Evolutionary conservation across 1,284 basidiomycete species (phyloP).

Genomic region (Marasmius sp.): DNA sequence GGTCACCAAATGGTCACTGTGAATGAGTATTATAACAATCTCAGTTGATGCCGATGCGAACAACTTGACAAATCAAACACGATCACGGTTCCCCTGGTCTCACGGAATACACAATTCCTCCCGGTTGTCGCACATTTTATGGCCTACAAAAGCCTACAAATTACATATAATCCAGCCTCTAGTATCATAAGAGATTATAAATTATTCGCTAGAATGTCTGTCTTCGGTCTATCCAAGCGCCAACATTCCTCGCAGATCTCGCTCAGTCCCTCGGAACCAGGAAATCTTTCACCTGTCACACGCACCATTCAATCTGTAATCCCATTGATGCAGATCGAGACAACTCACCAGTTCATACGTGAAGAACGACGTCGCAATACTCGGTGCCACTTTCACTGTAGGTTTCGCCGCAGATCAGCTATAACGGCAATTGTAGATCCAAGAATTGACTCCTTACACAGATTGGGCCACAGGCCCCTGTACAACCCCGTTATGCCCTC

Average conservation of each 20-base stretch:
- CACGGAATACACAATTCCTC: no score
- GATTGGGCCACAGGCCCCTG: conserved; percentile 89
- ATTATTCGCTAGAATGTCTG: background rate
- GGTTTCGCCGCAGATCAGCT: conserved; percentile 13
- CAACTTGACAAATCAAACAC: no score
- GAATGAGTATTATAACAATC: no score
- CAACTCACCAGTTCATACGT: conserved; percentile 72
- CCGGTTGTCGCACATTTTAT: no score
- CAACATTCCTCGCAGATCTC: background rate
- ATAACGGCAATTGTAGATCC: conserved; percentile 2
- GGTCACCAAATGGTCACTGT: no score
- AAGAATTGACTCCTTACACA: conserved; percentile 60
- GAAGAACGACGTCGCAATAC: conserved; percentile 86
- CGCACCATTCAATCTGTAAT: background rate
- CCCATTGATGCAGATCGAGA: conserved; percentile 16
- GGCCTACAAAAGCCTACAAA: no score
- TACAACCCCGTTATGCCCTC: conserved; percentile 83
- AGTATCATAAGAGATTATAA: background rate
- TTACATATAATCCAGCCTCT: no score
- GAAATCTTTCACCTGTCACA: conserved; percentile 31
- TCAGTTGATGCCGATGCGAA: no score
- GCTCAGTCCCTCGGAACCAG: conserved; percentile 16
- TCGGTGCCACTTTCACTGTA: conserved; percentile 87
- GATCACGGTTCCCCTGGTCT: no score
- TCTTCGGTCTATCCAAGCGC: background rate